These are phyloP conservation scores for Eustoma russellianum DNA, from an alignment of 257 asterid species.

Conservation along the genomic window DNA sequence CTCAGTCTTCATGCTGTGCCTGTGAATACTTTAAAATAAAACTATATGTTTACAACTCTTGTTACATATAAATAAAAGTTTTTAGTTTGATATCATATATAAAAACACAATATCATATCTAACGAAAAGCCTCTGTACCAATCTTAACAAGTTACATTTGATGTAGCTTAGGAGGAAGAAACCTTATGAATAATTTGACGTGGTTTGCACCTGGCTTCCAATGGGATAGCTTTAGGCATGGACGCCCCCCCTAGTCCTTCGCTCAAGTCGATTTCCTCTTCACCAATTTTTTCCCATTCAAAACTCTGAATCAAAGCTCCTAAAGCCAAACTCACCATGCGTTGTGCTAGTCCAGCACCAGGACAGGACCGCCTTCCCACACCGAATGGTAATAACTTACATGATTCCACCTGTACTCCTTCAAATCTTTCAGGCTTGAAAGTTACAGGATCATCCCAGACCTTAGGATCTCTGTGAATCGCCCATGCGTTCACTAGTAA, in stretches of 20 bases:
- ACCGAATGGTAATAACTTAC: conserved; percentile 49
- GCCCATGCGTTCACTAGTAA: conserved; percentile 59
- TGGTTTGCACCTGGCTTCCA: conserved; percentile 36
- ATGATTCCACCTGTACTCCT: conserved; percentile 14
- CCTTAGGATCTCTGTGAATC: conserved; percentile 47
- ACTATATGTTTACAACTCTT: no score
- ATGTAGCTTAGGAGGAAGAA: conserved; percentile 2
- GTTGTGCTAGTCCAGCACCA: conserved; percentile 42
- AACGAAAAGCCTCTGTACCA: no score
- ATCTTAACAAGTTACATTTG: not conserved
- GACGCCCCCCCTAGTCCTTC: conserved; percentile 41
- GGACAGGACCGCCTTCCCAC: conserved; percentile 77
- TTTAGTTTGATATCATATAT: no score
- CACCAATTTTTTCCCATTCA: conserved; percentile 40
- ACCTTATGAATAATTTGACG: conserved; percentile 13
- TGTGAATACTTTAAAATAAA: no score
- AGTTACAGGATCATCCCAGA: conserved; percentile 43
- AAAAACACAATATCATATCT: no score
- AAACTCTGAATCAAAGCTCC: conserved; percentile 52
- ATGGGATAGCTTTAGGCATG: conserved; percentile 30
- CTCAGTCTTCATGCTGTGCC: no score
- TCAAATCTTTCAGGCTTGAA: conserved; percentile 51
- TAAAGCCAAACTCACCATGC: conserved; percentile 34
- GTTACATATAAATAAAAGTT: no score
- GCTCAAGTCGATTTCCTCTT: conserved; percentile 27